Percentiles rank a stretch among this genome's conserved stretches.
phyloP scores from a whole-genome alignment of 345 rosid species.

The Streptanthus diversifolius region DNA sequence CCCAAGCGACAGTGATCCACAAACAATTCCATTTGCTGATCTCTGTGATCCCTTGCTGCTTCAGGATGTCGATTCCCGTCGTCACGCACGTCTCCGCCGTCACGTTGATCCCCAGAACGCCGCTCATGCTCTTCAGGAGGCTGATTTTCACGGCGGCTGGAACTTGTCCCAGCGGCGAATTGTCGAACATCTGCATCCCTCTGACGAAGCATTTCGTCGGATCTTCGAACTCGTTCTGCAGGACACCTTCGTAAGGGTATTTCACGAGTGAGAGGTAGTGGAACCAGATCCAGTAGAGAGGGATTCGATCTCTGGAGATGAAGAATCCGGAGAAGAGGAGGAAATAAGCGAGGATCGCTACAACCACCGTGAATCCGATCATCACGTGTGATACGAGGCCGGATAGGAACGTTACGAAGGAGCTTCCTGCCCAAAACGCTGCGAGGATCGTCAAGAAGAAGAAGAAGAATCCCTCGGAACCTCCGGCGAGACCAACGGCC shows the following conservation, averaged over 20 bases:
- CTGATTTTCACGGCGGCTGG: conserved; percentile 47
- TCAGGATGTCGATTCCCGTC: conserved; percentile 55
- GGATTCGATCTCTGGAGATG: conserved; percentile 70
- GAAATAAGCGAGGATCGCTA: conserved; percentile 78
- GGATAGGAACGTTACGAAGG: conserved; percentile 81
- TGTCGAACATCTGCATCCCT: conserved; percentile 81
- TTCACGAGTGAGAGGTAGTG: conserved; percentile 86
- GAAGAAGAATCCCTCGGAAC: conserved; percentile 60
- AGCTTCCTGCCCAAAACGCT: conserved; percentile 90
- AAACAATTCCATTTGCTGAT: conserved; percentile 76
- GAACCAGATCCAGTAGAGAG: conserved; percentile 82
- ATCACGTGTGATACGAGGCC: conserved; percentile 82
- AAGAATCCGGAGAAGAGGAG: conserved; percentile 91
- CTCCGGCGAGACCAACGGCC: conserved; percentile 78
- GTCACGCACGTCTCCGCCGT: conserved; percentile 73
- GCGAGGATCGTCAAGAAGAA: conserved; percentile 62
- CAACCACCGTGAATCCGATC: conserved; percentile 79
- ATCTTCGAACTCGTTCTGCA: conserved; percentile 62
- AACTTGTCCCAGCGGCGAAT: conserved; percentile 54
- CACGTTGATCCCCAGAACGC: conserved; percentile 52
- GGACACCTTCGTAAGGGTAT: conserved; percentile 68
- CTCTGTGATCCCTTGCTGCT: conserved; percentile 63
- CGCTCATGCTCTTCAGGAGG: conserved; percentile 55
- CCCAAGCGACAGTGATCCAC: conserved; percentile 86
- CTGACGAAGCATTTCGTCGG: conserved; percentile 59